Percentiles rank a stretch among this genome's conserved stretches.
phyloP scores from a whole-genome alignment of 106 monocot species.

The Hemerocallis citrina region DNA sequence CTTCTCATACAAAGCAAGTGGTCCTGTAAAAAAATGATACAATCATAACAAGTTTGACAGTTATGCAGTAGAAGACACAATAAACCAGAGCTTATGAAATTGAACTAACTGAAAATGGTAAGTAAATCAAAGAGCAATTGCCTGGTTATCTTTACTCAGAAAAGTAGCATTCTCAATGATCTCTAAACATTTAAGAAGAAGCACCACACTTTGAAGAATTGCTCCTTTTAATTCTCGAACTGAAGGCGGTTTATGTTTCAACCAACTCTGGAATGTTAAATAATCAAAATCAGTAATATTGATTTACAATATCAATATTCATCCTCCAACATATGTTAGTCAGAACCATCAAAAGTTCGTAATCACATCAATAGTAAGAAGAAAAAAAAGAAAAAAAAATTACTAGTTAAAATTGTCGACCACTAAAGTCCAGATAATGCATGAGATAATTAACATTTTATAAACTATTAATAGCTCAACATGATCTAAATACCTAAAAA shows the following conservation, averaged over 20 bases:
- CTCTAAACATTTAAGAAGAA: constrained; percentile 90
- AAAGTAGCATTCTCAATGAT: constrained; percentile 98
- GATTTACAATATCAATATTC: not conserved
- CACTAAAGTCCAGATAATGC: not conserved
- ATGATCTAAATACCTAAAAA: not conserved
- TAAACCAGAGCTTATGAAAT: not conserved
- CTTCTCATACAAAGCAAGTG: constrained; percentile 61
- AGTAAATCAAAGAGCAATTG: constrained; percentile 12
- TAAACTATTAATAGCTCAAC: not conserved
- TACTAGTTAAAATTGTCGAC: not conserved
- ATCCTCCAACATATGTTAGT: not conserved
- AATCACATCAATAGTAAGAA: no score
- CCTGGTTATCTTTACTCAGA: constrained; percentile 96
- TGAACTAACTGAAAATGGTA: not conserved
- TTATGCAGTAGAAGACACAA: no score
- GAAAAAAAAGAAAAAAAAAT: not conserved
- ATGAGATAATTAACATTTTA: not conserved
- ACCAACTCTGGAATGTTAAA: constrained; percentile 36
- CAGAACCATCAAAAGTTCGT: no score
- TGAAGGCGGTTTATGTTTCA: constrained; percentile 21
- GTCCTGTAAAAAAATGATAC: constrained; percentile 33
- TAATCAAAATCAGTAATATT: not conserved
- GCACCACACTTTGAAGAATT: constrained; percentile 42
- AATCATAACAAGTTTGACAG: not conserved
- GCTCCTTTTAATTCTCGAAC: constrained; percentile 25